A percentile compares a stretch with the other conserved stretches of the same genome.
Evolutionary conservation across 164 flowering plant genomes (phyloP).

Genomic region (Sextonia rubra): DNA sequence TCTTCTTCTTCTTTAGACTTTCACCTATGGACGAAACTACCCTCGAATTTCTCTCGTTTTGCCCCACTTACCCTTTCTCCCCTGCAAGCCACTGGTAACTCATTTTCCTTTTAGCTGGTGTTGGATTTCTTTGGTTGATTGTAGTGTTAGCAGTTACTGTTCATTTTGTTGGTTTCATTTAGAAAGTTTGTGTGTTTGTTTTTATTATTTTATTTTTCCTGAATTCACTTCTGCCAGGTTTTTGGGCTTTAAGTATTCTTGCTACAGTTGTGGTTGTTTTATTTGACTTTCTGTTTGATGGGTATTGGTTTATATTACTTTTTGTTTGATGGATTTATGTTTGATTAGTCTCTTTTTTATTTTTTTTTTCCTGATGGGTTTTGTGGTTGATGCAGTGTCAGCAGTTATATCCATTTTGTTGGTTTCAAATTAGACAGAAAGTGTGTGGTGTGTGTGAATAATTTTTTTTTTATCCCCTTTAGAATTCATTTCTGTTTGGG

Average conservation of each 20-base stretch:
- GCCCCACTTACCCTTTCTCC: slow-evolving; percentile 4
- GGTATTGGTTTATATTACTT: not conserved
- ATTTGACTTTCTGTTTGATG: not conserved
- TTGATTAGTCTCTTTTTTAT: not conserved
- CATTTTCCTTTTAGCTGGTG: not conserved
- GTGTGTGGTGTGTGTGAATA: too few relatives aligned
- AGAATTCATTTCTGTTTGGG: too few relatives aligned
- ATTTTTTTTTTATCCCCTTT: too few relatives aligned
- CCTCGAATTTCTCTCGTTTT: not conserved
- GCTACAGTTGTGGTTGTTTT: not conserved
- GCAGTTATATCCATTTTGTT: too few relatives aligned
- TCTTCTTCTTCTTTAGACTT: not conserved
- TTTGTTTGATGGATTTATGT: not conserved
- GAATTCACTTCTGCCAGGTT: not conserved
- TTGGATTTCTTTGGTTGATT: not conserved
- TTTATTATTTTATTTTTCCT: not conserved
- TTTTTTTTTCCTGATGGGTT: too few relatives aligned
- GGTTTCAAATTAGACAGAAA: too few relatives aligned
- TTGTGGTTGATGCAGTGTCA: too few relatives aligned
- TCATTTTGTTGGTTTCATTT: too few relatives aligned
- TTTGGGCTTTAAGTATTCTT: not conserved
- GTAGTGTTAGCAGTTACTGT: too few relatives aligned
- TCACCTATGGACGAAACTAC: not conserved
- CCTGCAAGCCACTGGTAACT: slow-evolving; percentile 13
- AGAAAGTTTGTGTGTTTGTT: not conserved